Conservation (phyloP, 192 early-diverging fungal genomes). For the Coemansia sp. region DNA sequence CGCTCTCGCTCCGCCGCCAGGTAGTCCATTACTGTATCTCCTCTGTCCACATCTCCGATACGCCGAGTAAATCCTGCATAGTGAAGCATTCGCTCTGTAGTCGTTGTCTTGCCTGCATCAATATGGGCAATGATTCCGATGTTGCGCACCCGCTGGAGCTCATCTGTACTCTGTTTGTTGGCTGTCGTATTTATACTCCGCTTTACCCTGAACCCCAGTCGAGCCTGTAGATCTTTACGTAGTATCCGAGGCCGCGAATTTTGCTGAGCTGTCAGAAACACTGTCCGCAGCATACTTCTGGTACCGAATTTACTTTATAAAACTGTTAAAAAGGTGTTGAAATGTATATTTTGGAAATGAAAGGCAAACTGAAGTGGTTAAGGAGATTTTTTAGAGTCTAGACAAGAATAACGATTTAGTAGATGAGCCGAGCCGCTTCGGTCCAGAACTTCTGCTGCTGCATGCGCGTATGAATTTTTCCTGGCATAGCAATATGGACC, state of each 20-base stretch:
- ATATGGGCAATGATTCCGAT: slow-evolving; percentile 97
- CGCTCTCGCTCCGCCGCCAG: slow-evolving; percentile 83
- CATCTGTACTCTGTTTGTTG: slow-evolving; percentile 6
- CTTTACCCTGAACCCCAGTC: neutral
- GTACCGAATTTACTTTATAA: no score
- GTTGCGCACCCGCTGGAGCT: slow-evolving; percentile 62
- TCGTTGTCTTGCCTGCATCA: slow-evolving; percentile 96
- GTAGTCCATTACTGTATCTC: slow-evolving; percentile 94
- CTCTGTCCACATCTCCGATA: slow-evolving; percentile 91
- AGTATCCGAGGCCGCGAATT: no score
- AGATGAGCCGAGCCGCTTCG: no score
- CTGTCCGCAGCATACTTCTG: no score
- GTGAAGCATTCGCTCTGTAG: slow-evolving; percentile 96
- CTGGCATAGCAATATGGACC: neutral
- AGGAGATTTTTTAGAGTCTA: no score
- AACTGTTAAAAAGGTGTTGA: no score
- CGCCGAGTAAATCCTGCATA: slow-evolving; percentile 87
- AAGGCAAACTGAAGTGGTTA: no score
- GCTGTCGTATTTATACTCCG: slow-evolving; percentile 4
- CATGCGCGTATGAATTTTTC: neutral
- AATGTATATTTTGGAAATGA: no score
- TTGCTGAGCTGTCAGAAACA: no score
- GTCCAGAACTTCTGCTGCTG: neutral
- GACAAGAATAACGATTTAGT: no score
- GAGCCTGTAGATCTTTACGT: neutral